Evolutionary conservation across 2,329 filamentous ascomycete species (phyloP), one percentile per base, ranked within the genome.

Genomic region (Volutella citrinella): DNA sequence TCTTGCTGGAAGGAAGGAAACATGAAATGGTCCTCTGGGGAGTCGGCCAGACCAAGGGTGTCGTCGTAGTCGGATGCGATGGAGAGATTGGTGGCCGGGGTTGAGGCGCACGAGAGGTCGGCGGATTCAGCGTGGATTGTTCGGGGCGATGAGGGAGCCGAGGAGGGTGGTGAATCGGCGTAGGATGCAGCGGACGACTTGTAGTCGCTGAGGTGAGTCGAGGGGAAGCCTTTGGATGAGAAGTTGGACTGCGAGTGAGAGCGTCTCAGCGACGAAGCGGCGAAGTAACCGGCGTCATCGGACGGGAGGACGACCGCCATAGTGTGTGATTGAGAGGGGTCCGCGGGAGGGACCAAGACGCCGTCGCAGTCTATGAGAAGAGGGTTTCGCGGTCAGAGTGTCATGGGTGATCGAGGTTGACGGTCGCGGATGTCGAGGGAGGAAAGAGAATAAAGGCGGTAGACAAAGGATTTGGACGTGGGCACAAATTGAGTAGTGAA

Each of bases 171-270:
- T 11, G 73, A 74, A 29, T 66, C 68, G 27, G 68, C 59, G 25
- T 66, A 70, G 22, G 59, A 54, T 35, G 65, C 65, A 29, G 68
- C 59, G 4, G 63, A 54, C 14, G 68, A 52, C 15, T 60, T 59
- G 46, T 71, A 75, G 33, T 75, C 67, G 51, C 60, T 63, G 40
- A 74, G 61, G 28, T 65, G 64, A 20, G 73, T 67, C 27, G 68
- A 50, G 13, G 75, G 68, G 9, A 65, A 56, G 37, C 71, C 72
- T 16, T 55, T 54, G 5, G 63, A 54, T 16, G 63, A 60, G 34
- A 82, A 78, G 47, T 72, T 77, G 31, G 72, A 67, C 46, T 80
- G 75, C 4, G 78, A 82, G 44, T 79, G 74, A 10, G 78, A 80
- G 40, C 78, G 73, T 44, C 71, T 72, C 48, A 82, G 56, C 16